Percentiles rank a stretch among this genome's conserved stretches.
phyloP scores from a whole-genome alignment of 2,329 filamentous ascomycete species.

The Coniosporium tulheliwenetii region DNA sequence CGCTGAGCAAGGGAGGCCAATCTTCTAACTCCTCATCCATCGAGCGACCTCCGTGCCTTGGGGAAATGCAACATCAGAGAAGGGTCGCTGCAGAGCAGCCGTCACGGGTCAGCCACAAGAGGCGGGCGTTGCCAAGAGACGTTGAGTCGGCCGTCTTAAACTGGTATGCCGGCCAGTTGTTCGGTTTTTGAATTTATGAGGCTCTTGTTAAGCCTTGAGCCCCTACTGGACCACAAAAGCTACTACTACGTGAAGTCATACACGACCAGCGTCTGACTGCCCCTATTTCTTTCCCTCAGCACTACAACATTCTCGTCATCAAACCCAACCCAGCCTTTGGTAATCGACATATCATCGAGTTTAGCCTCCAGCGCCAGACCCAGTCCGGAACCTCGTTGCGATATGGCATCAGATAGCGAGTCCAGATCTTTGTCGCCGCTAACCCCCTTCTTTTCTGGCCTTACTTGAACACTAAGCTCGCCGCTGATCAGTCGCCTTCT shows the following conservation, averaged over 20 bases:
- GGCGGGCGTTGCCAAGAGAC: too few relatives aligned
- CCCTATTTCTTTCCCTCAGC: conserved; percentile 52
- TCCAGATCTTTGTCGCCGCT: conserved; percentile 6
- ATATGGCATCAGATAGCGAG: conserved; percentile 9
- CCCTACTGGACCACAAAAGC: too few relatives aligned
- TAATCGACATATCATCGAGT: conserved; percentile 19
- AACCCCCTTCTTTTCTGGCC: conserved; percentile 7
- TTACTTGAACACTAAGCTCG: conserved; percentile 38
- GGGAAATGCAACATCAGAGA: too few relatives aligned
- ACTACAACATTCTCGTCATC: conserved; percentile 88
- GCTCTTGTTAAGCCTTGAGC: too few relatives aligned
- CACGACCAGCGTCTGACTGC: conserved; percentile 59
- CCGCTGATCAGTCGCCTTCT: conserved; percentile 25
- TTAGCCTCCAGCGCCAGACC: conserved; percentile 17
- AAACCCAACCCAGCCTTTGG: conserved; percentile 61
- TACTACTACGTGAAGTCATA: conserved; percentile 63
- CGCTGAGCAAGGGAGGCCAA: too few relatives aligned
- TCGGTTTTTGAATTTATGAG: too few relatives aligned
- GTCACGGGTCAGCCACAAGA: too few relatives aligned
- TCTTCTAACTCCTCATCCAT: too few relatives aligned
- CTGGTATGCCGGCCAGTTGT: too few relatives aligned
- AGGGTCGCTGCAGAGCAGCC: too few relatives aligned
- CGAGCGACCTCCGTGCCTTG: too few relatives aligned
- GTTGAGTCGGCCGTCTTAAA: too few relatives aligned
- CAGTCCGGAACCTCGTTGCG: conserved; percentile 15